These are phyloP conservation scores for Pseudozyma sp. DNA, from an alignment of 1,284 basidiomycete species.

Conservation along the genomic window DNA sequence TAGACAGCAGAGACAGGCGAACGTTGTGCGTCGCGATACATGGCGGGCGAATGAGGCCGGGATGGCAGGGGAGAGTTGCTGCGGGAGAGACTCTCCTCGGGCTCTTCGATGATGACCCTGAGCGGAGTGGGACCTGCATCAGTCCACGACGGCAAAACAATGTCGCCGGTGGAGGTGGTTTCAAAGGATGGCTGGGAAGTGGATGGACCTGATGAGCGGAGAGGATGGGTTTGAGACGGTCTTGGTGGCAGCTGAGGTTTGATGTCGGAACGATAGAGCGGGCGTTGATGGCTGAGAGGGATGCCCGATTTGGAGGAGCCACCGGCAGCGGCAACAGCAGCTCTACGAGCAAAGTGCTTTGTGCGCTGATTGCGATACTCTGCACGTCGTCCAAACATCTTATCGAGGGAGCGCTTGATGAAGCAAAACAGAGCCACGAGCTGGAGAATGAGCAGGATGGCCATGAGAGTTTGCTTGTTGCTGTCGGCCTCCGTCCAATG, in stretches of 20 bases:
- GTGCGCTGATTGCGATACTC: conserved; percentile 49
- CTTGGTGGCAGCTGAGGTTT: conserved; percentile 43
- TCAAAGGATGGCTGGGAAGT: conserved; percentile 14
- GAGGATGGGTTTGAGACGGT: conserved; percentile 33
- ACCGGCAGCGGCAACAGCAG: conserved; percentile 43
- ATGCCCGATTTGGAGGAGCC: conserved; percentile 33
- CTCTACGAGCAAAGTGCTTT: conserved; percentile 38
- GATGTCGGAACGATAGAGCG: conserved; percentile 35
- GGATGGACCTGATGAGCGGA: conserved; percentile 15
- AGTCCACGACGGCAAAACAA: conserved; percentile 48
- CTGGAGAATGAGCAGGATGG: conserved; percentile 41
- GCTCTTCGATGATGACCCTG: conserved; percentile 51
- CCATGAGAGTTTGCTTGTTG: conserved; percentile 52
- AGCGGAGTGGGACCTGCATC: conserved; percentile 43
- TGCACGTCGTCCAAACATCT: conserved; percentile 41
- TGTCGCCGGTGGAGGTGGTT: conserved; percentile 41
- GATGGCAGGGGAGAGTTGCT: conserved; percentile 23
- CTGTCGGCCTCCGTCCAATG: conserved; percentile 48
- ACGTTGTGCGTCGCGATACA: conserved; percentile 10
- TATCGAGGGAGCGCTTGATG: conserved; percentile 47
- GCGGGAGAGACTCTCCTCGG: conserved; percentile 29
- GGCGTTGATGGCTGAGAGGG: conserved; percentile 45
- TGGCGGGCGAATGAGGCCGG: conserved; percentile 19
- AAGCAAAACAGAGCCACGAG: conserved; percentile 29
- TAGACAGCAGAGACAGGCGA: conserved; percentile 11